A percentile compares a stretch with the other conserved stretches of the same genome.
Conservation (phyloP, 208 protist species). For the Trypanosoma scelopori region DNA sequence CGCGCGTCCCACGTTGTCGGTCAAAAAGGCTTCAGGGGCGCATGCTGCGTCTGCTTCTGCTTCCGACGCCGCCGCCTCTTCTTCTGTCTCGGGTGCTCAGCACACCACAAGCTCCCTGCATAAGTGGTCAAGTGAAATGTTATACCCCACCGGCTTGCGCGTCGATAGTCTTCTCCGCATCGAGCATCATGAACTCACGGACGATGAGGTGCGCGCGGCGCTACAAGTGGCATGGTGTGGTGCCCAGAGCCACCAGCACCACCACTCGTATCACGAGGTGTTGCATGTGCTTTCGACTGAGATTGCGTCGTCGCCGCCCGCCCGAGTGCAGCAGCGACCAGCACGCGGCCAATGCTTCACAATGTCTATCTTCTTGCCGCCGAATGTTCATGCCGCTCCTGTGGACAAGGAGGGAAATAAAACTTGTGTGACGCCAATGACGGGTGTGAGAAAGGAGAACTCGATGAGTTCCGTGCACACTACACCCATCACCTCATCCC, state of each 20-base stretch:
- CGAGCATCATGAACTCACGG: background rate
- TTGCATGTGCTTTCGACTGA: constrained; percentile 7
- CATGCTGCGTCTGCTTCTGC: too few species aligned
- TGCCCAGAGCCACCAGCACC: background rate
- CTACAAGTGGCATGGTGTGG: background rate
- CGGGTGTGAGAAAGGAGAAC: background rate
- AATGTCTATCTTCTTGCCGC: too few species aligned
- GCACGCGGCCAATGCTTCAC: too few species aligned
- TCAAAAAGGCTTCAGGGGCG: background rate
- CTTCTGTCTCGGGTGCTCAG: background rate
- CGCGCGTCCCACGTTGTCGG: background rate
- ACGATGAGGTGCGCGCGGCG: constrained; percentile 1
- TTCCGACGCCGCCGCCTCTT: too few species aligned
- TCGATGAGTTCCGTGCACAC: background rate
- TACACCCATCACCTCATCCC: too few species aligned
- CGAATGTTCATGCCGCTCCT: too few species aligned
- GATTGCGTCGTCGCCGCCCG: background rate
- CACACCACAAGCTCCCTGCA: background rate
- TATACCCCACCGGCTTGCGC: background rate
- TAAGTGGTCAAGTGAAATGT: background rate
- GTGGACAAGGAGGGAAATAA: too few species aligned
- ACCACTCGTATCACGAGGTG: constrained; percentile 8
- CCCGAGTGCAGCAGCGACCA: too few species aligned
- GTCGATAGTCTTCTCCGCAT: constrained; percentile 2
- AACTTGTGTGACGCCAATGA: background rate